Percentiles rank a stretch among this genome's conserved stretches.
phyloP scores from a whole-genome alignment of 2,329 filamentous ascomycete genomes.

The Podosphaera xanthii region DNA sequence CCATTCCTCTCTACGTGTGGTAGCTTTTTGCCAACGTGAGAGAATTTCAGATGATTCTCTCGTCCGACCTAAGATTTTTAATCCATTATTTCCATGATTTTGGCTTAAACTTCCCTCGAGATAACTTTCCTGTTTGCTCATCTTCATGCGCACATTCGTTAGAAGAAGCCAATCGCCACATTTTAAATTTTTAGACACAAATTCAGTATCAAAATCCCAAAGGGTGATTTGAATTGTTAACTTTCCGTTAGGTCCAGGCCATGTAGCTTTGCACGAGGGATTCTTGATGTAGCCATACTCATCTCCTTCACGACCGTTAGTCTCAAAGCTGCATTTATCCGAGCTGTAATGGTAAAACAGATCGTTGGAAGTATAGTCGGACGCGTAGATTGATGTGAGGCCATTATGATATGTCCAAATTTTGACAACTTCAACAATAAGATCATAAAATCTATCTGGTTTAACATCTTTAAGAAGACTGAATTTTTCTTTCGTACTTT shows the following conservation, averaged over 20 bases:
- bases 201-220: slow-evolving; percentile 42
- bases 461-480: slow-evolving; percentile 39
- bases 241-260: slow-evolving; percentile 54
- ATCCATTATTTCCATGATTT: slow-evolving; percentile 28
- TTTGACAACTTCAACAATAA: slow-evolving; percentile 50
- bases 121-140: slow-evolving; percentile 24
- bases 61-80: slow-evolving; percentile 25
- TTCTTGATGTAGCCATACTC: slow-evolving; percentile 27
- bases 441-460: slow-evolving; percentile 34
- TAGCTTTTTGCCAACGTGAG: slow-evolving; percentile 29
- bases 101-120: slow-evolving; percentile 45
- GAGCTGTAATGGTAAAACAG: slow-evolving; percentile 26
- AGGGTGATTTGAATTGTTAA: slow-evolving; percentile 48
- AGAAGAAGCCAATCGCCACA: slow-evolving; percentile 40
- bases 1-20: slow-evolving; percentile 43
- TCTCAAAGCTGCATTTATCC: slow-evolving; percentile 5
- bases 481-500: slow-evolving; percentile 32
- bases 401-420: slow-evolving; percentile 19
- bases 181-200: slow-evolving; percentile 30
- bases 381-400: slow-evolving; percentile 41
- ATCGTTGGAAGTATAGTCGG: slow-evolving; percentile 59
- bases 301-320: slow-evolving; percentile 25
- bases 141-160: slow-evolving; percentile 49
- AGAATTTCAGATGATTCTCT: slow-evolving; percentile 23
- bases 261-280: slow-evolving; percentile 19